Evolutionary conservation across 805 yeast genomes (phyloP).

Genomic region (Danielia reshetovae): DNA sequence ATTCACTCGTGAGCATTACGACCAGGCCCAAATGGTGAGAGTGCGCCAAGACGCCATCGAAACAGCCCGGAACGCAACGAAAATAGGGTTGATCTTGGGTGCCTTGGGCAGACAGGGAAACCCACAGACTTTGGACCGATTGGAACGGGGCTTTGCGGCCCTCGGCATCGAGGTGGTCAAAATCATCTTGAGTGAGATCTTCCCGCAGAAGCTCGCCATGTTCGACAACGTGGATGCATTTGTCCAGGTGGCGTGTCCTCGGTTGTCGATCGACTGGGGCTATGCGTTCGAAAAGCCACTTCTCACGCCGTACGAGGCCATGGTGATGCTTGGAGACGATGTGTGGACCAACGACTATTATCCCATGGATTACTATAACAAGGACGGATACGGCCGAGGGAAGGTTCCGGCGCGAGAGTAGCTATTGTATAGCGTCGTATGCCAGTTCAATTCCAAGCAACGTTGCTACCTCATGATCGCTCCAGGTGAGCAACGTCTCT

Average conservation of each 20-base stretch:
- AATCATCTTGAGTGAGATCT: constrained; percentile 85
- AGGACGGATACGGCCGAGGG: constrained; percentile 91
- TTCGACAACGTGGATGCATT: constrained; percentile 93
- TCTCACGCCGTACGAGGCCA: constrained; percentile 92
- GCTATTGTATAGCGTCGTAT: constrained; percentile 7
- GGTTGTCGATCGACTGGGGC: constrained; percentile 97
- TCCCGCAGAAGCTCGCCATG: constrained; percentile 87
- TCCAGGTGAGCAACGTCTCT: constrained; percentile 45
- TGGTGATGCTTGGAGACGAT: constrained; percentile 80
- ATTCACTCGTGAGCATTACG: constrained; percentile 85
- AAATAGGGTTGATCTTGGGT: constrained; percentile 83
- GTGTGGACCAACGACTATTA: constrained; percentile 62
- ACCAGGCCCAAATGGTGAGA: constrained; percentile 73
- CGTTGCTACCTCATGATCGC: constrained; percentile 58
- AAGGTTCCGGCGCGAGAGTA: constrained; percentile 43
- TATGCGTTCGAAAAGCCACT: constrained; percentile 92
- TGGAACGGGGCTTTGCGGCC: constrained; percentile 51
- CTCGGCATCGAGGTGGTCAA: constrained; percentile 70
- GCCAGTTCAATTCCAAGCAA: constrained; percentile 62
- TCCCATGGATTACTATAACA: constrained; percentile 94
- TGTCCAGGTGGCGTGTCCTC: constrained; percentile 96
- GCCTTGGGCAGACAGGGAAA: constrained; percentile 96
- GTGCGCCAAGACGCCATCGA: constrained; percentile 73
- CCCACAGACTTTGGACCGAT: constrained; percentile 63
- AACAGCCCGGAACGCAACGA: constrained; percentile 55